phyloP scores from a whole-genome alignment of 495 filamentous ascomycete species.

The Niebla homalea region DNA sequence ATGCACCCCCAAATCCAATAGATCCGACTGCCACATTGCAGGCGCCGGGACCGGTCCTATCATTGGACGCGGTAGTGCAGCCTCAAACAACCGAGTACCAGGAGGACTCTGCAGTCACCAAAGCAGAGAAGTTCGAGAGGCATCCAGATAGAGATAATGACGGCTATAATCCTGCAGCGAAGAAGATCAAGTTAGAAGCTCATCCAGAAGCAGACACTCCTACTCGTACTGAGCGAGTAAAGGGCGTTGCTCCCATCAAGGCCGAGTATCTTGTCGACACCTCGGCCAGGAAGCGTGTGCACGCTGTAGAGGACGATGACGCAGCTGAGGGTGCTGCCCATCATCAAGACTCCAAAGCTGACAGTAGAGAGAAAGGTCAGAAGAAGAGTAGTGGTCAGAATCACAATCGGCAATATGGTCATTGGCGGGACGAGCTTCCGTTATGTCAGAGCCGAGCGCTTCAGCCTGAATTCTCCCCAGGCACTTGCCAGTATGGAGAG shows the following conservation, averaged over 20 bases:
- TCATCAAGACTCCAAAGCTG: constrained; percentile 22
- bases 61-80: constrained; percentile 10
- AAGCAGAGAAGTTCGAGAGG: constrained; percentile 22
- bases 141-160: constrained; percentile 10
- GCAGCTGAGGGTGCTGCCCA: constrained; percentile 51
- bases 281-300: constrained; percentile 6
- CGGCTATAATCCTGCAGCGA: constrained; percentile 38
- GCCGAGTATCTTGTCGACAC: constrained; percentile 55
- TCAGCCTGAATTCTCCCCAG: constrained; percentile 61
- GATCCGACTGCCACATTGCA: constrained; percentile 10
- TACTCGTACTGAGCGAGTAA: constrained; percentile 31
- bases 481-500: constrained; percentile 57
- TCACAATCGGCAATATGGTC: constrained; percentile 70
- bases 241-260: constrained; percentile 74
- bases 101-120: constrained; percentile 22
- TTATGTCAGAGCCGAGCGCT: constrained; percentile 60
- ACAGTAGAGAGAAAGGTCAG: constrained; percentile 32
- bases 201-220: constrained; percentile 17
- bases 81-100: constrained; percentile 13
- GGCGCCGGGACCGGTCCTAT: background rate
- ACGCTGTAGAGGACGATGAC: constrained; percentile 41
- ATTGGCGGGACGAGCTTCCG: constrained; percentile 58
- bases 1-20: constrained; percentile 7
- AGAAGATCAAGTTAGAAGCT: constrained; percentile 42
- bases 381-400: constrained; percentile 73